phyloP scores from a whole-genome alignment of 2,329 filamentous ascomycete species.

The Raffaelea ambrosiae region DNA sequence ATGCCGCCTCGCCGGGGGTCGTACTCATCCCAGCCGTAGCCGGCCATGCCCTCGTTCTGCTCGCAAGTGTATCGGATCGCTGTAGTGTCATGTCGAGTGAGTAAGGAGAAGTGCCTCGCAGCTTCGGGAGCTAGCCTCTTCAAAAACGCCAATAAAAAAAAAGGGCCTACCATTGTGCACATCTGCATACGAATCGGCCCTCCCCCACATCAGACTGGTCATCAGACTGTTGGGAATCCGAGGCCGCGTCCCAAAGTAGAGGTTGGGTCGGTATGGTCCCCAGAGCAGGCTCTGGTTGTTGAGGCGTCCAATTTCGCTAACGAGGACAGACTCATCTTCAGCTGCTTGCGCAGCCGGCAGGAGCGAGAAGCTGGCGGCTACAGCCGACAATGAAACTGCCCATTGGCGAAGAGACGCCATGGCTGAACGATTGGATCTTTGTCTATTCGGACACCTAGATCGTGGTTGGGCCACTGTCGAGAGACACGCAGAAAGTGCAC shows the following conservation, averaged over 20 bases:
- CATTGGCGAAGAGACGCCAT: slow-evolving; percentile 14
- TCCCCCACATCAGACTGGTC: slow-evolving; percentile 81
- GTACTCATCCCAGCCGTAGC: slow-evolving; percentile 97
- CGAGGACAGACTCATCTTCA: slow-evolving; percentile 30
- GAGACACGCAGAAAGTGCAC: too few species aligned
- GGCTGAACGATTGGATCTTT: not conserved
- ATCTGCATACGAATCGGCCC: slow-evolving; percentile 68
- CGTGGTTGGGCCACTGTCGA: too few species aligned
- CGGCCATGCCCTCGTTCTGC: slow-evolving; percentile 85
- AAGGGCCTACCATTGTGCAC: slow-evolving; percentile 67
- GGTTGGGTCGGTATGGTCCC: slow-evolving; percentile 89
- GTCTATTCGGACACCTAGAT: too few species aligned
- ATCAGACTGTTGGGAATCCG: slow-evolving; percentile 73
- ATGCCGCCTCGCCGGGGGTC: slow-evolving; percentile 80
- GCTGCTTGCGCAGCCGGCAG: slow-evolving; percentile 10
- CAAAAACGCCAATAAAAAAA: not conserved
- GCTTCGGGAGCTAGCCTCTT: too few species aligned
- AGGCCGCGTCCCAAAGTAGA: slow-evolving; percentile 88
- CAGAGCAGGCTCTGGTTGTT: slow-evolving; percentile 85
- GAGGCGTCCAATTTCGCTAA: slow-evolving; percentile 39
- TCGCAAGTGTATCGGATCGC: slow-evolving; percentile 92
- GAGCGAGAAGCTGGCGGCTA: slow-evolving; percentile 8
- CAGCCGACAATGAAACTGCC: slow-evolving; percentile 7
- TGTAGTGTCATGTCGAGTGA: too few species aligned
- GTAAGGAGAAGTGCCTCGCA: too few species aligned